Base-by-base conservation (phyloP, 352 stramenopile species). In the Peronospora farinosa region DNA sequence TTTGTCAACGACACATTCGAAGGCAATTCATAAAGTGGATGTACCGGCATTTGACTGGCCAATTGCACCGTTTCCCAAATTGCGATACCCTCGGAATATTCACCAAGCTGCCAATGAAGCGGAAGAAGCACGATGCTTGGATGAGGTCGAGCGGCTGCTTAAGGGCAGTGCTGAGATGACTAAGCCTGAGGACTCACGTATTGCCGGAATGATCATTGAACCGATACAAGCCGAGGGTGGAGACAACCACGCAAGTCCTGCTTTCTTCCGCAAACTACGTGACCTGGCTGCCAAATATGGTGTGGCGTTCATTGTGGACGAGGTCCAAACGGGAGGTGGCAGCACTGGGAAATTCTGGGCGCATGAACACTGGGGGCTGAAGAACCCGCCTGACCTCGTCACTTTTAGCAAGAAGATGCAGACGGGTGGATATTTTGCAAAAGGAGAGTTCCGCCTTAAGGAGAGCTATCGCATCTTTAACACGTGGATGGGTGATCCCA, bases 341-440 rank as follows among this genome's bases (percentile, higher is more conserved):
- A 88, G 74, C 55, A 92, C 82, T 10, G 82, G 82, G 23, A 87
- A 84, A 42, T 92, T 92, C 59, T 92, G 82, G 82, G 82, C 82
- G 0, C 32, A 91, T 47, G 78, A 92, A 40, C 76, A 91, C 57
- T 92, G 82, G 82, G 68, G 59, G 16, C 69, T 92, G 5, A 59
- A 78, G 27, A 84, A 87, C 54, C 78, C 82, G 12, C 82, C 82
- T 4, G 82, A 92, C 40, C 43, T 92, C 32, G 82, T 92, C 43
- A 92, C 82, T 7, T 92, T 92, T 49, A 88, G 75, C 42, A 92
- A 92, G 60, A 92, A 92, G 54, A 69, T 92, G 54, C 81, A 92
- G 54, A 90, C 78, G 4, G 81, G 78, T 36, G 81, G 81, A 9
- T 92, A 87, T 55, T 92, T 84, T 51, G 74, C 77, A 19, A 92